phyloP scores from a whole-genome alignment of 441 rosid genomes.

The Pelargonium citronellum region DNA sequence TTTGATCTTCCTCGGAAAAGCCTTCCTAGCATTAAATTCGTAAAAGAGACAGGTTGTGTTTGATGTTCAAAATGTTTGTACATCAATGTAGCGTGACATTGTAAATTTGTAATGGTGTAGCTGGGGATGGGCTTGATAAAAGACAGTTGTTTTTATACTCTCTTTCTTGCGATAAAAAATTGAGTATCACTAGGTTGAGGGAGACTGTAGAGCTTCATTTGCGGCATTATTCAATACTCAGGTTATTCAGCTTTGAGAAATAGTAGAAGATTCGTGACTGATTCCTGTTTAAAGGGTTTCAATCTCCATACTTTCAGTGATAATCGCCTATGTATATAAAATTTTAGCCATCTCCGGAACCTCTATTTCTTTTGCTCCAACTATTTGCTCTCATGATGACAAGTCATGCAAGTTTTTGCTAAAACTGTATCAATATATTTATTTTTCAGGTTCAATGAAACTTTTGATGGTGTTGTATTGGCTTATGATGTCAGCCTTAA shows the following conservation, averaged over 20 bases:
- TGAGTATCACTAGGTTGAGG: background rate
- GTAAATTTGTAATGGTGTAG: too few relatives aligned
- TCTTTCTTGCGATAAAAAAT: background rate
- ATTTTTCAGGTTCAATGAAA: slow-evolving; percentile 53
- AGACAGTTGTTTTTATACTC: background rate
- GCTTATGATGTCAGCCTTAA: slow-evolving; percentile 51
- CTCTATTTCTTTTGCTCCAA: background rate
- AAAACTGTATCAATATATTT: slow-evolving; percentile 6
- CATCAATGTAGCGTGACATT: too few relatives aligned
- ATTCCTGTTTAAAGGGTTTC: background rate
- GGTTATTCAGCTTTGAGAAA: background rate
- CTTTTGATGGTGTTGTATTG: slow-evolving; percentile 62
- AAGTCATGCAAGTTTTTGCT: background rate
- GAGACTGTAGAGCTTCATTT: background rate
- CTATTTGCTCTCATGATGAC: background rate
- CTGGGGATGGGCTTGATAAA: background rate
- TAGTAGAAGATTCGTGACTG: background rate
- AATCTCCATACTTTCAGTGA: too few relatives aligned
- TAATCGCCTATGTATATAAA: too few relatives aligned
- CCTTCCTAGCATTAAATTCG: too few relatives aligned
- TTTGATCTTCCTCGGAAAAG: too few relatives aligned
- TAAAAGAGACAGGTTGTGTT: too few relatives aligned
- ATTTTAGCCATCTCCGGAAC: too few relatives aligned
- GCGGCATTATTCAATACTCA: too few relatives aligned
- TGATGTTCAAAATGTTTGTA: too few relatives aligned